phyloP scores from a whole-genome alignment of 176 grass and related monocot genomes.

The Zoysia pacifica region DNA sequence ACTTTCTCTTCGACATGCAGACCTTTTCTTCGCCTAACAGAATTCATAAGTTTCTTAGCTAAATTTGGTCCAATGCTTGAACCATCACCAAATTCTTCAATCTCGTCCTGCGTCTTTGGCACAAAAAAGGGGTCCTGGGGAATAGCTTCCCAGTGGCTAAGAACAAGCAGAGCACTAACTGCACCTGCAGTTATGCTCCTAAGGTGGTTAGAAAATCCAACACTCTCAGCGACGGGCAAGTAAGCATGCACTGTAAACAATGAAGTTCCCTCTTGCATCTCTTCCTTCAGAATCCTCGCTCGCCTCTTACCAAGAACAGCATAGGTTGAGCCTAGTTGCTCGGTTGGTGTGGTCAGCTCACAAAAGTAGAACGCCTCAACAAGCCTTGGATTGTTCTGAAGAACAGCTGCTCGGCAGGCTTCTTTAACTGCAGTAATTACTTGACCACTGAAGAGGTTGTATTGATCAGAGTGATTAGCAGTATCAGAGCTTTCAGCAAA shows the following conservation, averaged over 20 bases:
- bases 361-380: slow-evolving; percentile 89
- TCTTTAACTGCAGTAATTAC: slow-evolving; percentile 88
- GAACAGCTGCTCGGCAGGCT: slow-evolving; percentile 73
- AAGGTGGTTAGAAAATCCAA: slow-evolving; percentile 76
- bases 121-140: slow-evolving; percentile 80
- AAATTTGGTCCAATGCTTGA: slow-evolving; percentile 80
- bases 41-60: slow-evolving; percentile 83
- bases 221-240: slow-evolving; percentile 76
- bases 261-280: slow-evolving; percentile 85
- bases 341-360: slow-evolving; percentile 69
- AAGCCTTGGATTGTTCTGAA: slow-evolving; percentile 89
- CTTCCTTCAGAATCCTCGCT: slow-evolving; percentile 78
- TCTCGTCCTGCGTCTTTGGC: slow-evolving; percentile 81
- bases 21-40: slow-evolving; percentile 83
- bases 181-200: slow-evolving; percentile 68
- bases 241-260: slow-evolving; percentile 81
- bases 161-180: slow-evolving; percentile 73
- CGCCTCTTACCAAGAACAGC: slow-evolving; percentile 70
- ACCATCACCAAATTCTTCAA: slow-evolving; percentile 92
- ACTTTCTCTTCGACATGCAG: slow-evolving; percentile 89
- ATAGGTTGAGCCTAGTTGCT: slow-evolving; percentile 69
- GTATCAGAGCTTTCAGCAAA: slow-evolving; percentile 54
- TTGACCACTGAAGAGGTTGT: slow-evolving; percentile 79
- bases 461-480: slow-evolving; percentile 65
- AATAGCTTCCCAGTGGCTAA: slow-evolving; percentile 87